Base-by-base conservation (phyloP, 208 protist genomes). In the Acanthamoeba castellanii region DNA sequence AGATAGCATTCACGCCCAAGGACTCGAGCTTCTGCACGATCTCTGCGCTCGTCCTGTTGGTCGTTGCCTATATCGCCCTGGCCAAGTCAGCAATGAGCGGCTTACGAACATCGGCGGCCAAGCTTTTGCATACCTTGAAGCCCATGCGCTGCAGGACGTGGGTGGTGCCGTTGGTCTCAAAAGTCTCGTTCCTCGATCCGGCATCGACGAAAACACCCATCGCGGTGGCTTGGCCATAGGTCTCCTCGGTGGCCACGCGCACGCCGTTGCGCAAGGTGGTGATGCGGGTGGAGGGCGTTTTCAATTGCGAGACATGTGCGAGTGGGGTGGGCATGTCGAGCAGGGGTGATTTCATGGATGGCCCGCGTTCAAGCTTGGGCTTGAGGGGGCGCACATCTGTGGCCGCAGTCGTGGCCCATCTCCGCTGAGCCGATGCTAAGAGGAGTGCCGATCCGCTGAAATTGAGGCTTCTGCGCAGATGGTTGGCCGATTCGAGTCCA, bases 21-120 rank as follows among this genome's bases (percentile, higher is more conserved):
- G 42, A 8, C 66, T 95, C 89, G 7, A 87, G 30, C 16, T 59
- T 50, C 34, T 94, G 90, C 82, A 96, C 90, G 20, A 96, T 90
- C 42, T 72, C 6, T 42, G 72, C 34, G 50, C 18, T 34, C 13
- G 90, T 87, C 11, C 34, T 61, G 61, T 52, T 88, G 0, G 9
- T 50, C 42, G 95, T 91, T 14, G 55, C 66, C 94, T 84, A 57
- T 2, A 32, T 25, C 3, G 22, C 11, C 30, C 42, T 4, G 22
- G 5, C 42, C 25, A 20, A 2, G 50, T 14, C 22, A 37, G 66
- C 30, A 72, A 30, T 14, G 30, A 6, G 22, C 4, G 55, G 55
- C 55, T 5, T 25, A 22, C 55, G 20, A 22, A 13, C 55, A 22
- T 25, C 9, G 55, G 55, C 20, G 14, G 13, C 11, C 25, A 42